Percentiles rank a stretch among this genome's conserved stretches.
phyloP scores from a whole-genome alignment of 2,329 filamentous ascomycete genomes.

The Colletotrichum theobromicola region DNA sequence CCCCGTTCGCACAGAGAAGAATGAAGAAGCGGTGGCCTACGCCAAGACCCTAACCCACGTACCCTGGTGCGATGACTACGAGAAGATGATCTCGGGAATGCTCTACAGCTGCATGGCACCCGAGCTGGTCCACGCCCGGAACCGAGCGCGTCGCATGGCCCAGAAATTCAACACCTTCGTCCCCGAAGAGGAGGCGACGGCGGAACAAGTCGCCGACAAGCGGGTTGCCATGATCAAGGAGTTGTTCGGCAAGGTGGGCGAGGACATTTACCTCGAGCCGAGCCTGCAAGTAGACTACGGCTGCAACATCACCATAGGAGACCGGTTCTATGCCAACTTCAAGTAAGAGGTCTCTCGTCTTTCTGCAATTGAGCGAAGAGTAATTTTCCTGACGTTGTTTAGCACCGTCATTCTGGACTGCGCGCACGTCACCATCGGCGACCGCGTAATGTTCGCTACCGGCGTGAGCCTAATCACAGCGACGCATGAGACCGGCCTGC shows the following conservation, averaged over 20 bases:
- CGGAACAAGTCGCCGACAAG: constrained; percentile 40
- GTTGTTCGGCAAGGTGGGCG: constrained; percentile 55
- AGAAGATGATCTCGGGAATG: constrained; percentile 70
- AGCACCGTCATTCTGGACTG: not conserved
- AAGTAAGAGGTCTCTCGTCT: constrained; percentile 36
- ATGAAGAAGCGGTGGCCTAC: constrained; percentile 44
- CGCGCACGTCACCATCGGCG: not conserved
- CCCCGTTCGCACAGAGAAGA: constrained; percentile 26
- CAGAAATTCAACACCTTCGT: constrained; percentile 31
- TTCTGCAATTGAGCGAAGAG: too few relatives aligned
- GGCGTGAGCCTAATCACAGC: not conserved
- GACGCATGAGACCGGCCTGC: constrained; percentile 57
- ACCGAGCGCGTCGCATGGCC: constrained; percentile 23
- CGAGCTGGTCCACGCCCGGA: constrained; percentile 54
- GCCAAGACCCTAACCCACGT: constrained; percentile 55
- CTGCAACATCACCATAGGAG: constrained; percentile 66
- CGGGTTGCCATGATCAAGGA: constrained; percentile 52
- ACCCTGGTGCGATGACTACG: constrained; percentile 66
- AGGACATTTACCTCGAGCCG: constrained; percentile 62
- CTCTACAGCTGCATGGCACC: constrained; percentile 57
- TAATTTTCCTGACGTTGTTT: not conserved
- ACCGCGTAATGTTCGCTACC: not conserved
- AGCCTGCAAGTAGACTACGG: constrained; percentile 70
- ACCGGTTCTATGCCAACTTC: constrained; percentile 69
- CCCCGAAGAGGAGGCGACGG: constrained; percentile 47